Conservation (phyloP, 257 asterid species). For the Lavandula angustifolia region DNA sequence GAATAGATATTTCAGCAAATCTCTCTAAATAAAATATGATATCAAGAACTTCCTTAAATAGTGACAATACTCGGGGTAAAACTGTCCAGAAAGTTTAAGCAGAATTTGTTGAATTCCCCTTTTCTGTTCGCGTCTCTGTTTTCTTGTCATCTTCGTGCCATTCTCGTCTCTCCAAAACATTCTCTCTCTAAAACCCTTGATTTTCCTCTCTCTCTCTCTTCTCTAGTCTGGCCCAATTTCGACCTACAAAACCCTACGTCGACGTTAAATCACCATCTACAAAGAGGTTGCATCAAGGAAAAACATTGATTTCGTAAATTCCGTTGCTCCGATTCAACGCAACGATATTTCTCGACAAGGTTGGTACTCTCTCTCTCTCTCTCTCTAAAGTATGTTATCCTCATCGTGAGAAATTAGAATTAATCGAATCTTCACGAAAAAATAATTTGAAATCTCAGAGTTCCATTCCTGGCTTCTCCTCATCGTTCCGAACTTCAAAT, state of each 20-base stretch:
- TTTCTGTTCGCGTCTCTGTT: slow-evolving; percentile 20
- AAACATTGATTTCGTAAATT: not conserved
- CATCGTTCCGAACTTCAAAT: not conserved
- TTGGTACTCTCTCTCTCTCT: slow-evolving; percentile 24
- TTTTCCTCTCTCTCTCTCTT: not conserved
- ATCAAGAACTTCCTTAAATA: too few relatives aligned
- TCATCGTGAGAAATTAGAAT: not conserved
- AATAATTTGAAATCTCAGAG: not conserved
- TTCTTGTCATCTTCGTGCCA: slow-evolving; percentile 13
- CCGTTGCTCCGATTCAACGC: not conserved
- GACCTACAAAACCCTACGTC: slow-evolving; percentile 12
- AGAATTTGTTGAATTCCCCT: not conserved
- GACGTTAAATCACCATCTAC: not conserved
- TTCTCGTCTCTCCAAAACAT: not conserved
- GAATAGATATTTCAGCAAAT: too few relatives aligned
- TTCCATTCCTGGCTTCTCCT: not conserved
- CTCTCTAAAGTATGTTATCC: not conserved
- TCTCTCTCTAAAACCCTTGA: not conserved
- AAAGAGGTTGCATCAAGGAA: not conserved
- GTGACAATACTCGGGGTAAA: not conserved
- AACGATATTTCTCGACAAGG: slow-evolving; percentile 25
- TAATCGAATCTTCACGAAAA: not conserved
- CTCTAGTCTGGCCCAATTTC: slow-evolving; percentile 5
- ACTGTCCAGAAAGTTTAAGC: not conserved
- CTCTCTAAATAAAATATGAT: too few relatives aligned